Evolutionary conservation across 306 rosid genomes (phyloP).

Genomic region (Quercus alba): DNA sequence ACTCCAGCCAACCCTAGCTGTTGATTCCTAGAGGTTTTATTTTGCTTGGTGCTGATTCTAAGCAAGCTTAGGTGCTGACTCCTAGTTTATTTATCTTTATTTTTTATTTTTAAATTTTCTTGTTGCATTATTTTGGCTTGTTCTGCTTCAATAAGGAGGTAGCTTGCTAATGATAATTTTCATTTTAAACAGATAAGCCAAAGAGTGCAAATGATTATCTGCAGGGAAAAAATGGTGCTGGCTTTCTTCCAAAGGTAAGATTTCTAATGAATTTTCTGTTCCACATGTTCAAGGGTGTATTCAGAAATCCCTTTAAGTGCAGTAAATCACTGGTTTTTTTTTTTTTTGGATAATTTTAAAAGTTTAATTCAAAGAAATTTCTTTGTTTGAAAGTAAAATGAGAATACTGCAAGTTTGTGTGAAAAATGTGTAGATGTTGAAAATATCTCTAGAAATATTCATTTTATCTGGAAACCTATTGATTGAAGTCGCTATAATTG

Average conservation of each 20-base stretch:
- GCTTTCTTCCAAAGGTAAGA: slow-evolving; percentile 68
- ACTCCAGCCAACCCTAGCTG: too few relatives aligned
- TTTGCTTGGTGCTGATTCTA: too few relatives aligned
- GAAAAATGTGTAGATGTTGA: not conserved
- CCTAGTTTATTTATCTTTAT: too few relatives aligned
- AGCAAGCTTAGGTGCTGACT: too few relatives aligned
- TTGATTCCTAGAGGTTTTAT: too few relatives aligned
- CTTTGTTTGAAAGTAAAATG: not conserved
- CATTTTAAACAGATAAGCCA: slow-evolving; percentile 53
- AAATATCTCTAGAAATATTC: not conserved
- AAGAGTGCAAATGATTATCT: slow-evolving; percentile 39
- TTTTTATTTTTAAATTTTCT: too few relatives aligned
- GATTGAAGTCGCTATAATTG: not conserved
- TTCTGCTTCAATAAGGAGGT: too few relatives aligned
- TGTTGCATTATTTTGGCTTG: too few relatives aligned
- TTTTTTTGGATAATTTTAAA: not conserved
- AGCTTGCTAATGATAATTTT: not conserved
- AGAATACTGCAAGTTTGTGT: not conserved
- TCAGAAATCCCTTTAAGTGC: not conserved
- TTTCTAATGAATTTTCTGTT: slow-evolving; percentile 2
- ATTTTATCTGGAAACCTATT: not conserved
- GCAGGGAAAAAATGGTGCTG: slow-evolving; percentile 55
- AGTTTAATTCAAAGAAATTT: not conserved
- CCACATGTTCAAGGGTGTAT: not conserved
- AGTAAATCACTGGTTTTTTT: not conserved